Base-by-base conservation (phyloP, 2,329 filamentous ascomycete species). In the Xylariaceae sp. region DNA sequence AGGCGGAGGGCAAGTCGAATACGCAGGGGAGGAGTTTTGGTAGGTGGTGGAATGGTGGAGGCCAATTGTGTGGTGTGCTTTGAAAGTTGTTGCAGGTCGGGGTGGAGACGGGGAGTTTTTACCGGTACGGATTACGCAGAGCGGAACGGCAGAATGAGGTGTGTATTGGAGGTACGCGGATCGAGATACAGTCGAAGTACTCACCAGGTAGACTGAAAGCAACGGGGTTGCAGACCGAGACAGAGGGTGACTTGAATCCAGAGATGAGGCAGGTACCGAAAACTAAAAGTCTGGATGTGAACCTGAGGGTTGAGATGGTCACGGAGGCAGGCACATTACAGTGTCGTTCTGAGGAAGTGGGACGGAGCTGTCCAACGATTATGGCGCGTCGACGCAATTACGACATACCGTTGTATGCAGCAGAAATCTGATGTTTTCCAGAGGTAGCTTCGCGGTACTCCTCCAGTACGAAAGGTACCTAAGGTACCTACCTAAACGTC, bases 51-150 rank as follows among this genome's bases (percentile, higher is more conserved):
- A 50, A 58, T 54, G 49, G 59, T 62, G 61, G 61, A 61, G 59
- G 61, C 61, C 58, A 57, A 55, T 60, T 54, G 61, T 61, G 56
- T 51, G 58, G 55, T 56, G 52, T 63, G 56, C 56, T 56, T 48
- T 57, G 55, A 45, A 56, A 58, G 57, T 53, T 53, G 53, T 51
- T 51, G 49, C 30, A 51, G 23, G 30, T 15, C 13, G 30, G 48
- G 47, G 57, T 62, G 60, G 57, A 61, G 58, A 56, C 10, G 18
- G 49, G 56, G 47, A 23, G 15, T 23, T 18, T 49, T 30, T 49
- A 23, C 47, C 8, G 17, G 48, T 5, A 42, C 37, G 9, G 37
- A 30, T 42, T 9, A 42, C 9, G 37, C 13, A 42, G 37, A 42
- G 37, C 23, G 23, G 23, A 30, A 30, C 23, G 23, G 23, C 23